phyloP scores from a whole-genome alignment of 2,329 filamentous ascomycete species.

The Cryphonectria carpinicola region DNA sequence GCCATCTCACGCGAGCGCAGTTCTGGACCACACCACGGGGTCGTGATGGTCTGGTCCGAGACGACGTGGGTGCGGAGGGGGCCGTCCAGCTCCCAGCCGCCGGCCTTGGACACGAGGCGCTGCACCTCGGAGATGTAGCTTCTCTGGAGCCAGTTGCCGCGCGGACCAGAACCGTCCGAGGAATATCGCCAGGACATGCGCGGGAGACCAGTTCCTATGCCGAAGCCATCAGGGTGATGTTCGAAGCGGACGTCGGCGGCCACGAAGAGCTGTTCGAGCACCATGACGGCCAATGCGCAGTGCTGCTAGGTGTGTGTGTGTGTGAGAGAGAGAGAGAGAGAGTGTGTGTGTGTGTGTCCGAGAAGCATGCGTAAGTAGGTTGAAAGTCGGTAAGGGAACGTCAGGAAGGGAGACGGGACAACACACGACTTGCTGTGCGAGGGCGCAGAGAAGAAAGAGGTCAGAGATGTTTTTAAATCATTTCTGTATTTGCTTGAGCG shows the following conservation, averaged over 20 bases:
- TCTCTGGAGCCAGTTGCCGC: slow-evolving; percentile 21
- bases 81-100: neutral
- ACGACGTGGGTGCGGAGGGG: slow-evolving; percentile 9
- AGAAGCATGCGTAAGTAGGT: neutral
- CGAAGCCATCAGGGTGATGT: slow-evolving; percentile 27
- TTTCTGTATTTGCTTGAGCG: too few relatives aligned
- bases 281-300: neutral
- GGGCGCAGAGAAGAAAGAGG: neutral
- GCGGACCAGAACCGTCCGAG: neutral
- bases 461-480: neutral
- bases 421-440: too few relatives aligned
- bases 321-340: neutral
- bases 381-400: too few relatives aligned
- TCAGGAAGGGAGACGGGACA: too few relatives aligned
- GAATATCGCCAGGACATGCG: slow-evolving; percentile 27
- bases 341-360: too few relatives aligned
- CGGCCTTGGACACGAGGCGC: neutral
- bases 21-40: slow-evolving; percentile 15
- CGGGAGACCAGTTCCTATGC: slow-evolving; percentile 19
- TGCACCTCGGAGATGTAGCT: slow-evolving; percentile 23
- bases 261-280: slow-evolving; percentile 7
- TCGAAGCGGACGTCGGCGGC: slow-evolving; percentile 24
- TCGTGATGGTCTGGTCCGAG: slow-evolving; percentile 13
- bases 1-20: slow-evolving; percentile 24
- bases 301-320: neutral